Conservation (phyloP, 2,329 filamentous ascomycete species). For the Gliomastix tumulicola region DNA sequence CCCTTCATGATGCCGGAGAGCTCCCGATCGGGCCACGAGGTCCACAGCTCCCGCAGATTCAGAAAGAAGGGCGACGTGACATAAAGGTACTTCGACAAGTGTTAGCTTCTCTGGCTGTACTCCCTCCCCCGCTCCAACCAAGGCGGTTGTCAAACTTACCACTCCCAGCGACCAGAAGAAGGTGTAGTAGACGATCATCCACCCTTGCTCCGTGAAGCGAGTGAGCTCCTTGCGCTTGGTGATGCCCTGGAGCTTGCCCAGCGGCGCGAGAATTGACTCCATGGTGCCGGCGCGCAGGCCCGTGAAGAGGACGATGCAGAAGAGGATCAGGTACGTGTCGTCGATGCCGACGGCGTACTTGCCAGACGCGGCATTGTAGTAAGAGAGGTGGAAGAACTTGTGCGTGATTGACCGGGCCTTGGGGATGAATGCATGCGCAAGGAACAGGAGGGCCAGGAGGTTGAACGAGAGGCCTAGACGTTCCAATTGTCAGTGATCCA, state of each 20-base stretch:
- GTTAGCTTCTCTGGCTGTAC: no score
- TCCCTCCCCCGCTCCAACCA: no score
- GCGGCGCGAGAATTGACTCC: slow-evolving; percentile 78
- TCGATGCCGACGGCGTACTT: slow-evolving; percentile 72
- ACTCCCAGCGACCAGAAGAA: slow-evolving; percentile 79
- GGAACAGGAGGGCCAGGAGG: slow-evolving; percentile 72
- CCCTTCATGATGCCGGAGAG: slow-evolving; percentile 70
- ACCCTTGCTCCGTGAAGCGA: slow-evolving; percentile 90
- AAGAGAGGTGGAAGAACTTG: slow-evolving; percentile 84
- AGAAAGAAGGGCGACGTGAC: slow-evolving; percentile 71
- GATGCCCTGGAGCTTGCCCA: slow-evolving; percentile 68
- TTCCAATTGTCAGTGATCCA: no score
- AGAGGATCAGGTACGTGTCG: slow-evolving; percentile 70
- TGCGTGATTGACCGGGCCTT: slow-evolving; percentile 70
- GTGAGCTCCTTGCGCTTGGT: slow-evolving; percentile 68
- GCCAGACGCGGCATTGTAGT: slow-evolving; percentile 63
- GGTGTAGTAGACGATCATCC: slow-evolving; percentile 78
- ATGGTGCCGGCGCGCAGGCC: slow-evolving; percentile 77
- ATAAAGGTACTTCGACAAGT: slow-evolving; percentile 62
- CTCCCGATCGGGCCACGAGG: slow-evolving; percentile 74
- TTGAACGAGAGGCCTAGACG: slow-evolving; percentile 72
- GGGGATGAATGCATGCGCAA: slow-evolving; percentile 78
- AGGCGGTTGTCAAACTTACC: slow-evolving; percentile 57
- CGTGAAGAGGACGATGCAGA: slow-evolving; percentile 80
- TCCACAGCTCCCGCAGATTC: slow-evolving; percentile 74